Evolutionary conservation across 2,329 filamentous ascomycete species (phyloP).

Genomic region (Cladobotryum protrusum): DNA sequence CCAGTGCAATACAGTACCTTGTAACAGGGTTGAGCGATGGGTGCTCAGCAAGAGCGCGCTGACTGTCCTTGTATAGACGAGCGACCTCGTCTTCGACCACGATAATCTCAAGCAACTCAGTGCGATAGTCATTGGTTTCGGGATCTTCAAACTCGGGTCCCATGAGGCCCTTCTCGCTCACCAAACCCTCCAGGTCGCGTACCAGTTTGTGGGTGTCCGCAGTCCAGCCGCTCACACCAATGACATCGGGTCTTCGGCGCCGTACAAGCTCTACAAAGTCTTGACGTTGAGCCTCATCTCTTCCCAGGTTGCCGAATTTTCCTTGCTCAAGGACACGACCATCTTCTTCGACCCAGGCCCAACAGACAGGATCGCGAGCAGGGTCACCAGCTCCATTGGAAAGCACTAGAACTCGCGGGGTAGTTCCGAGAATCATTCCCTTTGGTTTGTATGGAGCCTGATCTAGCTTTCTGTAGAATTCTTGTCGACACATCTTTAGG

Average conservation of each 20-base stretch:
- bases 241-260: conserved; percentile 78
- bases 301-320: conserved; percentile 72
- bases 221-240: conserved; percentile 82
- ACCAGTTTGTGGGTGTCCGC: conserved; percentile 81
- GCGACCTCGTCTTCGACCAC: conserved; percentile 96
- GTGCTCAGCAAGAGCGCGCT: conserved; percentile 71
- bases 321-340: conserved; percentile 84
- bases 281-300: conserved; percentile 60
- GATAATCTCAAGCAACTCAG: conserved; percentile 77
- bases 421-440: conserved; percentile 81
- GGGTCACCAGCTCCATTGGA: conserved; percentile 77
- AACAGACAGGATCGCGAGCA: conserved; percentile 72
- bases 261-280: conserved; percentile 74
- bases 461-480: conserved; percentile 83
- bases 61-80: conserved; percentile 89
- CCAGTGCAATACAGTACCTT: conserved; percentile 84
- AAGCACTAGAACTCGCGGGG: conserved; percentile 78
- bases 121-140: conserved; percentile 68
- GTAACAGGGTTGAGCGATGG: conserved; percentile 72
- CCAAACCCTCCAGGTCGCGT: conserved; percentile 71
- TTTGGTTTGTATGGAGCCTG: conserved; percentile 95
- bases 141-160: conserved; percentile 76
- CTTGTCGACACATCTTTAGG: conserved; percentile 79
- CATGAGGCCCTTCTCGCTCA: conserved; percentile 70
- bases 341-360: conserved; percentile 91